Conservation (phyloP, 139 green algal genomes). For the Auxenochlorella pyrenoidosa region DNA sequence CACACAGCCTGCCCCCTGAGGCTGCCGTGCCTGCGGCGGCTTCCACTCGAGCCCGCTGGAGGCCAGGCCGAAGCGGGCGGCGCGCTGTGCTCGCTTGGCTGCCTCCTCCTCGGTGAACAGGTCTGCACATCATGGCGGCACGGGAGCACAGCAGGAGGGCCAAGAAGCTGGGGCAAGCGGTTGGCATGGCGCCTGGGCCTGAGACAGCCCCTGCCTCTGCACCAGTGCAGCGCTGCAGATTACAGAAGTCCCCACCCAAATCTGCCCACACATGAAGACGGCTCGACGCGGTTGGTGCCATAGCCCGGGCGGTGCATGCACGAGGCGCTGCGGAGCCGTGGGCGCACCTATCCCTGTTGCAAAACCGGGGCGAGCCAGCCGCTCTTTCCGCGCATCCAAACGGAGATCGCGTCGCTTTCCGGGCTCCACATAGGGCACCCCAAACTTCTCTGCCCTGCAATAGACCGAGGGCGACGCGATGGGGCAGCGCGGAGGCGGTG, state of each 20-base stretch:
- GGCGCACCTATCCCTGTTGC: conserved; percentile 73
- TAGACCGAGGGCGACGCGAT: not conserved
- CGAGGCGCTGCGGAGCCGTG: not conserved
- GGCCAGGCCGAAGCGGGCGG: conserved; percentile 60
- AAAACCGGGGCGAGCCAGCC: conserved; percentile 57
- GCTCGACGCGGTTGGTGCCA: no score
- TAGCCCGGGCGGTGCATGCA: no score
- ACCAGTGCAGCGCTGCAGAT: not conserved
- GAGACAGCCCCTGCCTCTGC: not conserved
- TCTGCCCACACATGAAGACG: no score
- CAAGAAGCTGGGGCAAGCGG: not conserved
- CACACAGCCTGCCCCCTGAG: no score
- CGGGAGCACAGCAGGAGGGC: not conserved
- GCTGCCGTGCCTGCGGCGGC: not conserved
- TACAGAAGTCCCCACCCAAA: no score
- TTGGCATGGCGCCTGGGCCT: not conserved
- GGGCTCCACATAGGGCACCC: conserved; percentile 63
- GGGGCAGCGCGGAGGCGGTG: not conserved
- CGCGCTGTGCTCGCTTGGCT: conserved; percentile 63
- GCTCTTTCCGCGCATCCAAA: conserved; percentile 48
- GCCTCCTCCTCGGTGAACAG: conserved; percentile 71
- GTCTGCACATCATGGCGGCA: not conserved
- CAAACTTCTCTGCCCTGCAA: conserved; percentile 74
- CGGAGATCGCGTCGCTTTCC: conserved; percentile 54
- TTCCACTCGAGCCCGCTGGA: conserved; percentile 30